Conservation (phyloP, 2,329 filamentous ascomycete species). For the Colletotrichum cuscutae region DNA sequence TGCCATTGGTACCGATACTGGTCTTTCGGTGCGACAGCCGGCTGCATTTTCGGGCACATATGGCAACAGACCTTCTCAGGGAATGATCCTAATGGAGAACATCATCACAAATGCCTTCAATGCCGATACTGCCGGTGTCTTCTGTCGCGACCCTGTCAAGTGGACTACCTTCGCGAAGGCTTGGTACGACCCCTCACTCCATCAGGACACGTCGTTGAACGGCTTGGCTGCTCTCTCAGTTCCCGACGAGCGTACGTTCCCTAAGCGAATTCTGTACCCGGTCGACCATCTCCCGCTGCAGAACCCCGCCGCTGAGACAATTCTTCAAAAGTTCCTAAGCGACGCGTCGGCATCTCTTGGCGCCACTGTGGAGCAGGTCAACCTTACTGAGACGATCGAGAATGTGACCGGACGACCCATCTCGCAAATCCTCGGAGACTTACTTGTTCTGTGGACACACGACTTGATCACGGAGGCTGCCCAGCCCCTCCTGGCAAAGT, state of each 20-base stretch:
- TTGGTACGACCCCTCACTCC: conserved; percentile 49
- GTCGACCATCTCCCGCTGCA: conserved; percentile 52
- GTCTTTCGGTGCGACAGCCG: conserved; percentile 41
- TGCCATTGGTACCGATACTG: conserved; percentile 38
- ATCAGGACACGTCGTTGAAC: conserved; percentile 47
- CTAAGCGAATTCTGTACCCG: conserved; percentile 51
- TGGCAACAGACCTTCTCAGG: conserved; percentile 42
- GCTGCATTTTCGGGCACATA: conserved; percentile 42
- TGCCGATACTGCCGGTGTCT: conserved; percentile 43
- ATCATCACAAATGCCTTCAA: conserved; percentile 40
- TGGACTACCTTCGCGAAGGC: conserved; percentile 49
- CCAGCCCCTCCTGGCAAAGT: not conserved
- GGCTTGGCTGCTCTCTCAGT: conserved; percentile 48
- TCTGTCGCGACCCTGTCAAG: conserved; percentile 37
- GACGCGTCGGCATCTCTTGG: conserved; percentile 47
- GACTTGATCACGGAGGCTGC: not conserved
- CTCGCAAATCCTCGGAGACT: not conserved
- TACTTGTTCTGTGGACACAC: conserved; percentile 17
- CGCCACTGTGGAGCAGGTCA: conserved; percentile 49
- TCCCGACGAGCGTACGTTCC: conserved; percentile 46
- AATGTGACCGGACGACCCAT: not conserved
- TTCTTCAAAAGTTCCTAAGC: conserved; percentile 48
- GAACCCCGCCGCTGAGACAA: conserved; percentile 50
- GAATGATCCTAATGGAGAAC: conserved; percentile 38
- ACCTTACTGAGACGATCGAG: conserved; percentile 44